Evolutionary conservation across 768 basidiomycete genomes (phyloP).

Genomic region (Trametes elegans): DNA sequence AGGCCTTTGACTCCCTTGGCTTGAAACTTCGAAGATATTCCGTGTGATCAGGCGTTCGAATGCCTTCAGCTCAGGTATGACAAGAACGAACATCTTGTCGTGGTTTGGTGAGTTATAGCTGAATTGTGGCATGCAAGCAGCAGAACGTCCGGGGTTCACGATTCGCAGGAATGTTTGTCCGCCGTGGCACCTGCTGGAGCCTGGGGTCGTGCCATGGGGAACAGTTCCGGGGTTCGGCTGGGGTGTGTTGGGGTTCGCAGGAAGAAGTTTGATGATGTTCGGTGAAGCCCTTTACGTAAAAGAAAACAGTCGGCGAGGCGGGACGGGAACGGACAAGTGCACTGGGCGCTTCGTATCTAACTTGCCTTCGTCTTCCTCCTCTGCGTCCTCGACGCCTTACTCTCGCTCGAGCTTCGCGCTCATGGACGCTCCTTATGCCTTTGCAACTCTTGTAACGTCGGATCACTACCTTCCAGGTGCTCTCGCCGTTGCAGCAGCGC

Average conservation of each 20-base stretch:
- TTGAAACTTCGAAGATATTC: not conserved
- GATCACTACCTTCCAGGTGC: constrained; percentile 93
- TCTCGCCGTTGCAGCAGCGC: constrained; percentile 79
- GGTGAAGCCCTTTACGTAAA: constrained; percentile 11
- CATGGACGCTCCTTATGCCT: constrained; percentile 73
- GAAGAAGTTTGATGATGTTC: constrained; percentile 1
- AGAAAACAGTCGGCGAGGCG: constrained; percentile 10
- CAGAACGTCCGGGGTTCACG: too few relatives aligned
- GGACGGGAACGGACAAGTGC: constrained; percentile 8
- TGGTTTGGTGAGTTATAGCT: not conserved
- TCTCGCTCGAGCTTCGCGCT: constrained; percentile 16
- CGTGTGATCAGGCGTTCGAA: not conserved
- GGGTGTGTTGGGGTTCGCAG: not conserved
- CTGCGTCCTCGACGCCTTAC: constrained; percentile 22
- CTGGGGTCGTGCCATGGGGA: constrained; percentile 6
- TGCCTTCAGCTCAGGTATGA: not conserved
- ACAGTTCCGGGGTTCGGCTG: not conserved
- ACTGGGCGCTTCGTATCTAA: constrained; percentile 3
- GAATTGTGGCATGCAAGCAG: not conserved
- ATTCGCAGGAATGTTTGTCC: not conserved
- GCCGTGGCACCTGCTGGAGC: not conserved
- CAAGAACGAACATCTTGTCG: too few relatives aligned
- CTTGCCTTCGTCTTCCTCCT: constrained; percentile 13
- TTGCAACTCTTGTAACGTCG: constrained; percentile 91
- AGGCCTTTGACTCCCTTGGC: too few relatives aligned